Evolutionary conservation across 108 stramenopile species (phyloP), one percentile per base, ranked within the genome.

Genomic region (Nannochloropsis salina): DNA sequence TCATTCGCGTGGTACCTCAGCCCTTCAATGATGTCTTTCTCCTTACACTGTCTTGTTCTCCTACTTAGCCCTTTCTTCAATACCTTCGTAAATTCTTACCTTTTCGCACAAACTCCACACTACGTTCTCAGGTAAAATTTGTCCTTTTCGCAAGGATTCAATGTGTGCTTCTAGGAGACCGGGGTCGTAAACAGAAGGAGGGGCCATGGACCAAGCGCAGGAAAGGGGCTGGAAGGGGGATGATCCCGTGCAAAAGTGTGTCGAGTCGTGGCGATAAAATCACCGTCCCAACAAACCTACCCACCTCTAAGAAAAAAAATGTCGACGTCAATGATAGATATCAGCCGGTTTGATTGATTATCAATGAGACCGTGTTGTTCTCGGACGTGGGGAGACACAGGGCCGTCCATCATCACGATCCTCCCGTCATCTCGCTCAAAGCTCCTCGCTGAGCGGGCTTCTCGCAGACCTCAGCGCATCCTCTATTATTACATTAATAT

Each of bases 31-130:
- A 31, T 31, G 31, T 31, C 31, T 31, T 31, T 31, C 31, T 31
- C 31, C 31, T n/a, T 74, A 6, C 61, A 15, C 61, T 1, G 6
- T n/a, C 20, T 6, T 74, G 20, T n/a, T 74, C 6, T 0, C 61
- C 47, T 51, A 12, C 47, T 51, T 51, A 10, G 12, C 47, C 15
- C 47, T 15, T 1, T 51, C 15, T 15, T 51, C 15, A 0, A 0
- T 15, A 51, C 15, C 47, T 51, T 51, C 47, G 12, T 51, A 10
- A n/a, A 4, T n/a, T 0, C 61, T 74, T 2, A 74, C 61, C 61
- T 74, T 74, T 74, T 74, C 61, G 61, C 61, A 74, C 61, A 74
- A 74, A n/a, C 61, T 74, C 61, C 61, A n/a, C 61, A 74, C 61
- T n/a, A 74, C 61, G n/a, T 74, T 74, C n/a, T 74, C 61, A 15